Percentiles rank a stretch among this genome's conserved stretches.
These are phyloP conservation scores for Abrus pulchellus DNA, from an alignment of 306 rosid genomes.

Conservation along the genomic window DNA sequence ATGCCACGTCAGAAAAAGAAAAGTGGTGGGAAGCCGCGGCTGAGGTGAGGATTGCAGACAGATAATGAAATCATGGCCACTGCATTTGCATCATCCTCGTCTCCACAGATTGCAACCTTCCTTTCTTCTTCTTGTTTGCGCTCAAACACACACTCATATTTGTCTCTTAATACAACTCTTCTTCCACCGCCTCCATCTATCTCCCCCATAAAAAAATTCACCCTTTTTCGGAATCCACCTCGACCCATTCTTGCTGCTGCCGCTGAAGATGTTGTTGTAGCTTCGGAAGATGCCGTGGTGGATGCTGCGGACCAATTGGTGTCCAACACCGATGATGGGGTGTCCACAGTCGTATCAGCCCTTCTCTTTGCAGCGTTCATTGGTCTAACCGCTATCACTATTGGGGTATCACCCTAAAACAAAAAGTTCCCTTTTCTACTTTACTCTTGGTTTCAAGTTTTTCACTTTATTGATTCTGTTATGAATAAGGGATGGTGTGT, in stretches of 20 bases:
- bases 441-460: neutral
- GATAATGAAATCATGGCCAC: constrained; percentile 44
- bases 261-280: constrained; percentile 52
- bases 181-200: constrained; percentile 25
- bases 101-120: constrained; percentile 51
- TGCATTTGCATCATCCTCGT: constrained; percentile 36
- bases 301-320: constrained; percentile 66
- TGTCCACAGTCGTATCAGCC: constrained; percentile 55
- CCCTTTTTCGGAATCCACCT: constrained; percentile 46
- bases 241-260: constrained; percentile 47
- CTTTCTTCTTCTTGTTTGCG: constrained; percentile 46
- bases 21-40: constrained; percentile 31
- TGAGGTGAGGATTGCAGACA: constrained; percentile 37
- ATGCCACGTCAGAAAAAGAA: constrained; percentile 41
- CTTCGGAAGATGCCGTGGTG: constrained; percentile 54
- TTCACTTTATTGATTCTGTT: too few species aligned
- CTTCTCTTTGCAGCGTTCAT: constrained; percentile 81
- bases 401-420: constrained; percentile 68
- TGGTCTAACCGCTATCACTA: constrained; percentile 74
- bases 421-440: neutral
- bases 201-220: constrained; percentile 33
- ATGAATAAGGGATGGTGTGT: neutral
- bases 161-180: constrained; percentile 9
- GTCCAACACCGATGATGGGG: constrained; percentile 57
- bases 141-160: constrained; percentile 43